Evolutionary conservation across 1,284 basidiomycete species (phyloP).

Genomic region (Trichosporon sp.): DNA sequence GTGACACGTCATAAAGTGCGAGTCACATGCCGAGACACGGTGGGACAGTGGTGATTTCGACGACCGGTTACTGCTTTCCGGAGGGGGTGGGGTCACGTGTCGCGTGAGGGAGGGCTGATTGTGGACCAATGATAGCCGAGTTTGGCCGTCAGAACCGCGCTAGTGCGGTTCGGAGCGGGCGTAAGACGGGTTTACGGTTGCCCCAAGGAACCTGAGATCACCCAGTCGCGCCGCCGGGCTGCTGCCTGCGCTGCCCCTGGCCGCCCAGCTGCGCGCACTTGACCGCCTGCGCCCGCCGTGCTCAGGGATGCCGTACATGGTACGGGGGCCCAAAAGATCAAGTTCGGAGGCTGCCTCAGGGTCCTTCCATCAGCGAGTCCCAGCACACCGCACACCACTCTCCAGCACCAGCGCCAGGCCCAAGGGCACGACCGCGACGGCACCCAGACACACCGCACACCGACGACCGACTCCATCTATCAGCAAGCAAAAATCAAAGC

Average conservation of each 20-base stretch:
- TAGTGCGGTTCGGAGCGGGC: slow-evolving; percentile 2
- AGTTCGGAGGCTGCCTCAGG: neutral
- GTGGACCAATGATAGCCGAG: slow-evolving; percentile 4
- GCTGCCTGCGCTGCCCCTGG: too few species aligned
- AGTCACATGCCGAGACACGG: slow-evolving; percentile 4
- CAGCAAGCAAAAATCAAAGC: neutral
- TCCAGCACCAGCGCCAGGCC: neutral
- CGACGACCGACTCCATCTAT: neutral
- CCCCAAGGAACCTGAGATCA: slow-evolving; percentile 5
- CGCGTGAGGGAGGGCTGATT: neutral
- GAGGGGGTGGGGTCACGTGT: neutral
- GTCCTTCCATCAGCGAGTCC: neutral
- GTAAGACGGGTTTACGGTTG: neutral
- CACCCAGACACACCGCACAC: neutral
- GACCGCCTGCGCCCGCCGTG: neutral
- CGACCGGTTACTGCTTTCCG: neutral
- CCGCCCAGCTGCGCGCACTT: too few species aligned
- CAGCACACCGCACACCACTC: neutral
- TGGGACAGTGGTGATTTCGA: neutral
- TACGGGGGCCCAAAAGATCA: slow-evolving; percentile 5
- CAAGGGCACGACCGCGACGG: neutral
- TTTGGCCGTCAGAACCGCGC: slow-evolving; percentile 1
- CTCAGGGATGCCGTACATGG: neutral
- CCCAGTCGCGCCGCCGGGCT: neutral
- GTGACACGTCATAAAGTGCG: neutral